Percentiles rank a stretch among this genome's conserved stretches.
These are phyloP conservation scores for Geranium brycei DNA, from an alignment of 345 rosid genomes.

Conservation along the genomic window DNA sequence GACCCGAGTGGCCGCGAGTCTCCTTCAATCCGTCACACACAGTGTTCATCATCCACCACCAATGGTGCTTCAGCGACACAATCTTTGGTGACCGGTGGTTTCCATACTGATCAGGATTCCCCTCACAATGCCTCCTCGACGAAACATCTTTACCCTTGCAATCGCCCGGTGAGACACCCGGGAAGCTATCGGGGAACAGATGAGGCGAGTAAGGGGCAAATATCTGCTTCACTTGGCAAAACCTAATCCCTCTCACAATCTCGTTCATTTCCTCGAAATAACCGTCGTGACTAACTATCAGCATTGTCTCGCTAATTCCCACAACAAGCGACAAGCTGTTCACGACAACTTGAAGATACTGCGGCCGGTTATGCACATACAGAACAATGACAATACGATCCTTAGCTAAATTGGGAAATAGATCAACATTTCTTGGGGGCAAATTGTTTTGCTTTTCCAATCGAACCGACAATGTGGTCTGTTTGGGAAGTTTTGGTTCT, in stretches of 20 bases:
- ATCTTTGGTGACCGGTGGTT: slow-evolving; percentile 72
- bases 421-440: slow-evolving; percentile 60
- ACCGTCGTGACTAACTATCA: slow-evolving; percentile 92
- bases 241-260: slow-evolving; percentile 58
- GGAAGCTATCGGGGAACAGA: slow-evolving; percentile 47
- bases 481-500: slow-evolving; percentile 40
- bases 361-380: slow-evolving; percentile 87
- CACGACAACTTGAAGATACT: slow-evolving; percentile 65
- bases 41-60: slow-evolving; percentile 99
- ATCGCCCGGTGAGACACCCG: slow-evolving; percentile 50
- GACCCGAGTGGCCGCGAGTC: slow-evolving; percentile 48
- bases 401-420: slow-evolving; percentile 53
- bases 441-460: slow-evolving; percentile 47
- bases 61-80: slow-evolving; percentile 94
- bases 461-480: slow-evolving; percentile 37
- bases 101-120: slow-evolving; percentile 93
- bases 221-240: slow-evolving; percentile 90
- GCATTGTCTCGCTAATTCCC: slow-evolving; percentile 76
- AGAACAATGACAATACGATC: slow-evolving; percentile 64
- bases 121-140: slow-evolving; percentile 36
- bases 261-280: slow-evolving; percentile 78
- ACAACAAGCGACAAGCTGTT: slow-evolving; percentile 66
- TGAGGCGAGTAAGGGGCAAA: slow-evolving; percentile 81
- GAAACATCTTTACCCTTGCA: slow-evolving; percentile 65
- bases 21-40: slow-evolving; percentile 89